Conservation (phyloP, 129 eudicot species). For the Pulicaria dysenterica region DNA sequence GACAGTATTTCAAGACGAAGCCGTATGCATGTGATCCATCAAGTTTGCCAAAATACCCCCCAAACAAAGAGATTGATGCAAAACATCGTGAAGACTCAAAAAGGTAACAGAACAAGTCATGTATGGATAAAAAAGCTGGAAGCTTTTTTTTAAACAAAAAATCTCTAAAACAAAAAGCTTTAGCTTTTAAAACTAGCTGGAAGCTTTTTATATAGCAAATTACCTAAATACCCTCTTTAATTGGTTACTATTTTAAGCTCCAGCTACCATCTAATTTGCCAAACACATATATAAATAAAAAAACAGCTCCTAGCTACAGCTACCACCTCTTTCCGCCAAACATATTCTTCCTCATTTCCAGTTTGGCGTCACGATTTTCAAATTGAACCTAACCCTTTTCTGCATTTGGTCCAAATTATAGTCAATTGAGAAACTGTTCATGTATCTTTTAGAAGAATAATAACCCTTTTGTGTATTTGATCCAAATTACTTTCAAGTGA, state of each 20-base stretch:
- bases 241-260: too few relatives aligned
- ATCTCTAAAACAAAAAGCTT: too few relatives aligned
- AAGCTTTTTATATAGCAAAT: too few relatives aligned
- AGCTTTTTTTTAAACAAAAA: too few relatives aligned
- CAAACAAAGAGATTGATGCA: slow-evolving; percentile 97
- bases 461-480: not conserved
- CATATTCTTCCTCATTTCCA: slow-evolving; percentile 12
- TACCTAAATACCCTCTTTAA: too few relatives aligned
- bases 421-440: not conserved
- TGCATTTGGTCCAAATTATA: slow-evolving; percentile 4
- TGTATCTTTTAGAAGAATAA: slow-evolving; percentile 48
- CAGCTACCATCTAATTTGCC: too few relatives aligned
- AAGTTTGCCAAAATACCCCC: slow-evolving; percentile 88
- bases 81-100: slow-evolving; percentile 81
- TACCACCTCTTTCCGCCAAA: too few relatives aligned
- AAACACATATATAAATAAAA: too few relatives aligned
- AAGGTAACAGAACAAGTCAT: slow-evolving; percentile 55
- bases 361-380: not conserved
- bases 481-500: slow-evolving; percentile 10
- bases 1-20: slow-evolving; percentile 75
- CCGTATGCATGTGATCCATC: slow-evolving; percentile 96
- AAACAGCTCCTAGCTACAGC: too few relatives aligned
- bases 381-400: slow-evolving; percentile 10
- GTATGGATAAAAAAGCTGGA: too few relatives aligned
- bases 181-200: too few relatives aligned